Base-by-base conservation (phyloP, 305 asterid species). In the Fraxinus nigra region DNA sequence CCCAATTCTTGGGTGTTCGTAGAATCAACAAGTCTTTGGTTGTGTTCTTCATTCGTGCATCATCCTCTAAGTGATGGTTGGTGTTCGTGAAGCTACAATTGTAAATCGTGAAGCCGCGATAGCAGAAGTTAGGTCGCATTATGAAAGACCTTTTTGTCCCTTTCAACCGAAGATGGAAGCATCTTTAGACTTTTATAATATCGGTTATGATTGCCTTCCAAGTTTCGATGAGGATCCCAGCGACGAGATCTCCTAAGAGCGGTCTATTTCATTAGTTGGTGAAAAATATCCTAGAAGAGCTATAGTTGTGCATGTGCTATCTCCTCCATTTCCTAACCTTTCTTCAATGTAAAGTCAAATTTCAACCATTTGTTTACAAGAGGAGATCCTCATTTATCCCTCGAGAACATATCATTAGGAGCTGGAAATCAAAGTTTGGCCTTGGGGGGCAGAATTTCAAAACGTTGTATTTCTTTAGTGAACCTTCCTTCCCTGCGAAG, bases 401-500 rank as follows among this genome's bases (percentile, higher is more conserved):
- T 75, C 79, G 79, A 88, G 89, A 88, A 85, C 88, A 48, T 40
- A 72, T 30, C 84, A 88, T 84, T 94, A 24, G 91, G 89, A 88
- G 84, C 92, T 86, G 91, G 89, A 78, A 86, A 37, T 82, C 89
- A 93, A 88, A 90, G 95, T 81, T 95, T 98, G 97, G 97, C 94
- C 79, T 88, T 92, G 30, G 93, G 30, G 93, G 97, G 83, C 91
- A 97, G 84, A 93, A 93, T 84, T 72, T 91, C 80, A 89, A 88
- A 87, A 95, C 98, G 72, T 81, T 95, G 84, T 95, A 89, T 86
- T 93, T 90, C 91, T 95, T 92, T 86, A 94, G 94, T 75, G 97
- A 95, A 65, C 97, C 94, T 79, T 98, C 99, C 26, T 93, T 97
- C 79, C 98, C 97, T 34, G 92, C 90, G 91, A 92, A 95, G 99